Evolutionary conservation across 192 early-diverging fungal species (phyloP).

Genomic region (Backusella sp.): DNA sequence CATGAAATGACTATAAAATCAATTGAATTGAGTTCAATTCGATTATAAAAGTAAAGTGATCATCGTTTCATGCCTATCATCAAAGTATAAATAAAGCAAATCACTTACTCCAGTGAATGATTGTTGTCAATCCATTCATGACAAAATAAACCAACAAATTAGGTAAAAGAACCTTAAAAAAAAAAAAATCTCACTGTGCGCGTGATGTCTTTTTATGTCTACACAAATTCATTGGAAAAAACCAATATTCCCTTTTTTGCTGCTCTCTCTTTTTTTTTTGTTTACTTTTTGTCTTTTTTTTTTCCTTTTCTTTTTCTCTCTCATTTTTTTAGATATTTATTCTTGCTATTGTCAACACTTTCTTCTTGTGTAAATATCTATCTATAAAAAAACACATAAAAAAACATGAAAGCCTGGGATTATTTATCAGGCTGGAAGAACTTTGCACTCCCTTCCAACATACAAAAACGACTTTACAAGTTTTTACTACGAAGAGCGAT

Average conservation of each 20-base stretch:
- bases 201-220: neutral
- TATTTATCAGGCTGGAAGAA: conserved; percentile 31
- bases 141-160: neutral
- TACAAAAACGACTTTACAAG: conserved; percentile 85
- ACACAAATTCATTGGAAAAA: neutral
- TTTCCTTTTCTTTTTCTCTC: neutral
- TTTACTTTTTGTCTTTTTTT: neutral
- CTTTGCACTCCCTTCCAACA: conserved; percentile 57
- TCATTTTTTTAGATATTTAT: neutral
- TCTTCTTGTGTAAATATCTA: neutral
- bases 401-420: conserved; percentile 18
- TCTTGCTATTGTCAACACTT: neutral
- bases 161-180: neutral
- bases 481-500: conserved; percentile 79
- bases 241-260: conserved; percentile 3
- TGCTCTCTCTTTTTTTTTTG: neutral
- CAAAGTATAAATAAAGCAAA: neutral
- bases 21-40: neutral
- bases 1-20: neutral
- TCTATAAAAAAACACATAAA: neutral
- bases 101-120: neutral
- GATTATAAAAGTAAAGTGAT: neutral
- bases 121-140: neutral
- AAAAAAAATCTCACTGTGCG: neutral
- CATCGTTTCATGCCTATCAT: neutral